A percentile compares a stretch with the other conserved stretches of the same genome.
Evolutionary conservation across 805 yeast genomes (phyloP).

Genomic region (Sungouiozyma ichnusensis): DNA sequence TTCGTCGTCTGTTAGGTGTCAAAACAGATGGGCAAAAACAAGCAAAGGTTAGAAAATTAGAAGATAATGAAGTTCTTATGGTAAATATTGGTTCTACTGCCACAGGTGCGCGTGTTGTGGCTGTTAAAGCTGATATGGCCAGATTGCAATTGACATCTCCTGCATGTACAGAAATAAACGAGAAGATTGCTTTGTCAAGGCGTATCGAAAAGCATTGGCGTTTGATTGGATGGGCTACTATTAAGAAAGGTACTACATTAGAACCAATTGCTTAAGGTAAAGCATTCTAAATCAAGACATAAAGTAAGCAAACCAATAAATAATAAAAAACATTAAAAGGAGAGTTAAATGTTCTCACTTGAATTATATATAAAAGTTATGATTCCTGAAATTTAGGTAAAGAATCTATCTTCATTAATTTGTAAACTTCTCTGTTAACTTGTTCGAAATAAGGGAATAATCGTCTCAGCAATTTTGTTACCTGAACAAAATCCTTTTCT

Average conservation of each 20-base stretch:
- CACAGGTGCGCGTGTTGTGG: slow-evolving; percentile 97
- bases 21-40: slow-evolving; percentile 96
- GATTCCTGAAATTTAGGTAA: slow-evolving; percentile 55
- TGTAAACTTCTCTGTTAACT: slow-evolving; percentile 40
- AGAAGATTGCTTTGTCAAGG: slow-evolving; percentile 96
- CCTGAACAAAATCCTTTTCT: slow-evolving; percentile 8
- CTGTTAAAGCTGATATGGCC: slow-evolving; percentile 98
- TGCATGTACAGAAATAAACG: slow-evolving; percentile 96
- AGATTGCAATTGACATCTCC: slow-evolving; percentile 94
- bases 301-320: not conserved
- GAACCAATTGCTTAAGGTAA: slow-evolving; percentile 49
- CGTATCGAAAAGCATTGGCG: slow-evolving; percentile 99
- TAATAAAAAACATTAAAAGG: not conserved
- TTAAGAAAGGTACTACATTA: slow-evolving; percentile 83
- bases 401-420: slow-evolving; percentile 63
- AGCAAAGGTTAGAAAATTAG: slow-evolving; percentile 92
- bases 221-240: slow-evolving; percentile 99
- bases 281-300: not conserved
- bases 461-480: slow-evolving; percentile 30
- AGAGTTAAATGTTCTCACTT: not conserved
- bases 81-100: slow-evolving; percentile 99
- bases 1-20: slow-evolving; percentile 95
- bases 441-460: slow-evolving; percentile 37
- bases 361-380: slow-evolving; percentile 11
- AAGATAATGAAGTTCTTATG: slow-evolving; percentile 92